Percentiles rank a stretch among this genome's conserved stretches.
phyloP scores from a whole-genome alignment of 2,329 filamentous ascomycete species.

The Penicillium hesseltinei region DNA sequence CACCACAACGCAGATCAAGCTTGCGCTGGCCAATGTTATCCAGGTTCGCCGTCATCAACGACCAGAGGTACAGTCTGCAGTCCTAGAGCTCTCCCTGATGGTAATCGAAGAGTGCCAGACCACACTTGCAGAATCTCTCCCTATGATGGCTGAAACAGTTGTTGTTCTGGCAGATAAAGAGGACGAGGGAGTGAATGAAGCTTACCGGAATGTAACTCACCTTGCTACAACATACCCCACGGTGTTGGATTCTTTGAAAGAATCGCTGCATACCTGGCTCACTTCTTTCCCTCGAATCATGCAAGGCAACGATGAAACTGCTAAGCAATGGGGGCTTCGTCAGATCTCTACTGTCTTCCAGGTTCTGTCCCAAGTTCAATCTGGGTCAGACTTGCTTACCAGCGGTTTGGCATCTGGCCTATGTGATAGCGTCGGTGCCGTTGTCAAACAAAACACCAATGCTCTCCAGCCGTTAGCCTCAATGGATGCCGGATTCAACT shows the following conservation, averaged over 20 bases:
- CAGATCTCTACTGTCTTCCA: constrained; percentile 74
- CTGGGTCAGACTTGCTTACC: constrained; percentile 40
- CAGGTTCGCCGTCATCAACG: constrained; percentile 71
- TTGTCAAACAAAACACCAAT: constrained; percentile 40
- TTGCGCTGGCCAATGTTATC: constrained; percentile 74
- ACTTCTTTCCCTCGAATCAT: constrained; percentile 76
- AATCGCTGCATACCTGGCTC: constrained; percentile 76
- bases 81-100: constrained; percentile 69
- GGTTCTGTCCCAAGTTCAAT: constrained; percentile 61
- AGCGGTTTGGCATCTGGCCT: constrained; percentile 54
- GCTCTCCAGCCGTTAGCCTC: constrained; percentile 30
- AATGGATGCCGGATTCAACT: constrained; percentile 21
- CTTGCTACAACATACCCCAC: constrained; percentile 62
- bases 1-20: constrained; percentile 75
- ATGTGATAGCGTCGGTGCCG: constrained; percentile 66
- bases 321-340: constrained; percentile 68
- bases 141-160: constrained; percentile 77
- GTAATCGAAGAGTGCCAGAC: constrained; percentile 75
- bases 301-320: constrained; percentile 77
- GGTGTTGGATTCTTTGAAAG: constrained; percentile 64
- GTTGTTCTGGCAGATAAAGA: constrained; percentile 64
- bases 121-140: constrained; percentile 66
- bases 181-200: constrained; percentile 37
- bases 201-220: constrained; percentile 52
- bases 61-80: constrained; percentile 63